Evolutionary conservation across 169 alveolate genomes (phyloP), one percentile per base, ranked within the genome.

Genomic region (Theileria annulata): DNA sequence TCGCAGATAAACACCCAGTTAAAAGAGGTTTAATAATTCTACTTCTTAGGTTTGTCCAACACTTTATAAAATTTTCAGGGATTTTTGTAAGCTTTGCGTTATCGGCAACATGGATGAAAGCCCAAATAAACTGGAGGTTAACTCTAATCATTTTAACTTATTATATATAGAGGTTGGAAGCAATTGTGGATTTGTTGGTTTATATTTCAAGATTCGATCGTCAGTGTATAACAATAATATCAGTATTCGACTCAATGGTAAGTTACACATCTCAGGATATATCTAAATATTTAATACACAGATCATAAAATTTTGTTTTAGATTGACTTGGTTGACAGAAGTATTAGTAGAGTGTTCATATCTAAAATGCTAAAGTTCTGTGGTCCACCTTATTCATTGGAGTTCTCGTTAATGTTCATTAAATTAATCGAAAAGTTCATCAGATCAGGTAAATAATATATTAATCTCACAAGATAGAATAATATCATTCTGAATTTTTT

Each of bases 1-100:
- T 84, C 15, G 90, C 90, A 2, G 83, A 84, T 60, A 84, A 66
- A 64, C 90, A 84, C 25, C 54, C 90, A 9, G 87, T 71, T 21
- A 84, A 84, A 78, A 60, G 90, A 19, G 54, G 30, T 17, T 70
- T 71, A 12, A 84, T 84, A 19, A 78, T 76, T 2, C 30, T 84
- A 8, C 63, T 84, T 0, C 67, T 76, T 21, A 75, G 82, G 79
- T 75, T 10, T 28, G 62, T 13, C 1, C 3, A 28, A 63, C 19
- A 19, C 6, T 23, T 71, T 21, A n/a, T 51, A n/a, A 71, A 56
- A 2, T 2, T 25, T 49, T 12, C 58, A 70, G 88, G 25, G 88
- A 82, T 31, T 63, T 82, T 5, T 82, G 88, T 51, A 58, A 71
- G 12, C 62, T 77, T 25, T 82, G 80, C 63, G 88, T 78, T 0